A percentile compares a stretch with the other conserved stretches of the same genome.
Evolutionary conservation across 2,329 filamentous ascomycete species (phyloP).

Genomic region (Aspergillus flavus): DNA sequence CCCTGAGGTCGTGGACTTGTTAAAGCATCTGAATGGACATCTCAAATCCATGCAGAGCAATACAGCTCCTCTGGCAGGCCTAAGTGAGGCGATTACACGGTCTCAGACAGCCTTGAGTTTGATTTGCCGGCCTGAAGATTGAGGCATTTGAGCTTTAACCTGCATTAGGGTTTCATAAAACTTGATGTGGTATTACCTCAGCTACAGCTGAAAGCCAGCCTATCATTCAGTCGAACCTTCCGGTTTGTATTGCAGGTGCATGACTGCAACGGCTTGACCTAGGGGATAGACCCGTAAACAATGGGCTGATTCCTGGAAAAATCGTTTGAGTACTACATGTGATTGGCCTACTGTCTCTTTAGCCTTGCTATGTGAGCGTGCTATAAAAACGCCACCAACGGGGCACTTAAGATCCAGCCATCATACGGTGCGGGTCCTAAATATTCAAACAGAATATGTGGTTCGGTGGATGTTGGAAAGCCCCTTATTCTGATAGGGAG

Average conservation of each 20-base stretch:
- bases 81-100: conserved; percentile 41
- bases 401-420: neutral
- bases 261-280: neutral
- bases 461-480: neutral
- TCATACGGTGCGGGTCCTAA: neutral
- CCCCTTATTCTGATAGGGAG: neutral
- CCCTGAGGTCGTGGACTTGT: conserved; percentile 37
- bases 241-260: neutral
- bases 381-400: neutral
- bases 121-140: conserved; percentile 34
- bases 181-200: neutral
- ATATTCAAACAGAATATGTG: neutral
- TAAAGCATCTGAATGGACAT: conserved; percentile 47
- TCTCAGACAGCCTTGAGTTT: conserved; percentile 40
- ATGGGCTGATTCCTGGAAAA: neutral
- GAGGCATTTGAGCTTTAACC: conserved; percentile 17
- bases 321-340: neutral
- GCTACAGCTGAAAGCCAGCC: neutral
- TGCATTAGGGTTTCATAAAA: too few species aligned
- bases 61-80: conserved; percentile 37
- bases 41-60: conserved; percentile 49
- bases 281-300: neutral
- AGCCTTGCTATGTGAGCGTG: neutral
- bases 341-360: neutral
- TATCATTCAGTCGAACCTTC: neutral